A percentile compares a stretch with the other conserved stretches of the same genome.
phyloP scores from a whole-genome alignment of 106 monocot species.

The Platanthera guangdongensis region DNA sequence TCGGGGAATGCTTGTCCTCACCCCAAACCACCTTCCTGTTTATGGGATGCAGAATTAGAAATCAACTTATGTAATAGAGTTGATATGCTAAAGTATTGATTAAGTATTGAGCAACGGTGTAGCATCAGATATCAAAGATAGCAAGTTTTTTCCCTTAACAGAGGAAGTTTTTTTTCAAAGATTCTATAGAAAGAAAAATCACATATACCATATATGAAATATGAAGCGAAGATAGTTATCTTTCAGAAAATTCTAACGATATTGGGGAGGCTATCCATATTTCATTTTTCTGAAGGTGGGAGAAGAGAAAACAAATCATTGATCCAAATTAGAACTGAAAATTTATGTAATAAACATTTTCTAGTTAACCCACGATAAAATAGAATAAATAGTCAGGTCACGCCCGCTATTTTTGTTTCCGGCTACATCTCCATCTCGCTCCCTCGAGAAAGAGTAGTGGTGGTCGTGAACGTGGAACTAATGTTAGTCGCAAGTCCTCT shows the following conservation, averaged over 20 bases:
- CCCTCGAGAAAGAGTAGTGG: too few relatives aligned
- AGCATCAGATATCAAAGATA: neutral
- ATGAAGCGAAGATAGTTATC: neutral
- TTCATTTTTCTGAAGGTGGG: neutral
- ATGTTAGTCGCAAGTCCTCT: too few relatives aligned
- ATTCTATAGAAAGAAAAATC: neutral
- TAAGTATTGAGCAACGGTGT: neutral
- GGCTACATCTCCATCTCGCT: too few relatives aligned
- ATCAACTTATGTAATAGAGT: neutral
- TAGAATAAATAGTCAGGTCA: neutral
- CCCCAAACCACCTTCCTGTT: too few relatives aligned
- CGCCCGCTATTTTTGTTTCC: too few relatives aligned
- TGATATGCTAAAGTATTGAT: neutral
- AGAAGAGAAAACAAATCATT: neutral
- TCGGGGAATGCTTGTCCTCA: too few relatives aligned
- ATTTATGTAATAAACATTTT: conserved; percentile 1
- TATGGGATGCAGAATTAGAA: neutral
- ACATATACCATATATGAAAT: neutral
- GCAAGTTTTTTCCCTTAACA: neutral
- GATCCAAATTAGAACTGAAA: conserved; percentile 3
- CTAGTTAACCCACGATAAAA: neutral
- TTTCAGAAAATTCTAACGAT: neutral
- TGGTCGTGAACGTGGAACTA: too few relatives aligned
- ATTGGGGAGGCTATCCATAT: neutral
- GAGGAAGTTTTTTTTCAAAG: neutral